These are phyloP conservation scores for Sarocladiaceae sp. DNA, from an alignment of 2,329 filamentous ascomycete genomes.

Conservation along the genomic window DNA sequence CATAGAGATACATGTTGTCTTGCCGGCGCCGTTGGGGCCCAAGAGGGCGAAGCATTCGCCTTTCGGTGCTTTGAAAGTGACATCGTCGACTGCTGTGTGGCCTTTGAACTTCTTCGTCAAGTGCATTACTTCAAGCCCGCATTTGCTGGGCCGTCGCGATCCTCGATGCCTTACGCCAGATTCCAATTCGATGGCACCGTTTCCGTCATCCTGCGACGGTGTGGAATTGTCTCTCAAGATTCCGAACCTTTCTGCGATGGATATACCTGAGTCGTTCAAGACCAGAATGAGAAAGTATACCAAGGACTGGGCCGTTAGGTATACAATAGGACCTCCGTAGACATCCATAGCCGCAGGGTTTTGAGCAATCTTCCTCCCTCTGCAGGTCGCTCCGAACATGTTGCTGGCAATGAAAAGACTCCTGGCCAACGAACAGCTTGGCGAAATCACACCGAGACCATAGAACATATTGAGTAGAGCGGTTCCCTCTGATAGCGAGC, in stretches of 20 bases:
- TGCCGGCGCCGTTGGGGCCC: constrained; percentile 72
- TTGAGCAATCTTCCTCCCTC: constrained; percentile 44
- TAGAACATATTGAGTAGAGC: not conserved
- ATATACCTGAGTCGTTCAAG: too few relatives aligned
- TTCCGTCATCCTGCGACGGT: too few relatives aligned
- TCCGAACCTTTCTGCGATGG: too few relatives aligned
- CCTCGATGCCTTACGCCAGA: too few relatives aligned
- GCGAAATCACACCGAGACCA: constrained; percentile 15
- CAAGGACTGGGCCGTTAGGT: constrained; percentile 60
- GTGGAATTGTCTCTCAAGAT: too few relatives aligned
- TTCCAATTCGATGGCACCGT: too few relatives aligned
- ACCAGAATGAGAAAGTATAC: too few relatives aligned
- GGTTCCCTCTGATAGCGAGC: too few relatives aligned
- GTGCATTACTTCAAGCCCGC: too few relatives aligned
- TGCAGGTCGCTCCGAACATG: constrained; percentile 69
- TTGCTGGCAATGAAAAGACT: constrained; percentile 70
- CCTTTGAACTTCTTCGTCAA: constrained; percentile 62
- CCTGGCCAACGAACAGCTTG: constrained; percentile 48
- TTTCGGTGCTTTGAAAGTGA: constrained; percentile 61
- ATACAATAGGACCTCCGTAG: constrained; percentile 77
- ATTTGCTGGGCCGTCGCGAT: too few relatives aligned
- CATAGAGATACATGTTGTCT: constrained; percentile 65
- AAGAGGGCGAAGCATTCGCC: constrained; percentile 69
- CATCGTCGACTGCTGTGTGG: constrained; percentile 61
- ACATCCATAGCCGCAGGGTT: constrained; percentile 59